Conservation (phyloP, 1,284 basidiomycete species). For the Tilletia setariae region DNA sequence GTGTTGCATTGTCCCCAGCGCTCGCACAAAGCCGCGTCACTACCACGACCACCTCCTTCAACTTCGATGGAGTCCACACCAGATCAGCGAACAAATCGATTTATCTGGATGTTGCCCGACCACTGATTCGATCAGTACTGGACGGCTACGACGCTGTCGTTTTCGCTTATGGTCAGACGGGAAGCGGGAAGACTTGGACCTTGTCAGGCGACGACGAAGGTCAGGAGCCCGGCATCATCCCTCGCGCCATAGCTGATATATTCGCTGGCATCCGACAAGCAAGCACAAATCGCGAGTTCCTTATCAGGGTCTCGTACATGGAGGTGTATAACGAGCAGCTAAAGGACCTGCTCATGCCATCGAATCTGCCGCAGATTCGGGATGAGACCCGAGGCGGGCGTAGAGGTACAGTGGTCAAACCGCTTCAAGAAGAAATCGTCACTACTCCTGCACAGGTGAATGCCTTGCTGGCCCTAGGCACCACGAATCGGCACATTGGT, state of each 20-base stretch:
- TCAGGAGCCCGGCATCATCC: constrained; percentile 58
- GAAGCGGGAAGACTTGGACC: constrained; percentile 50
- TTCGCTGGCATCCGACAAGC: constrained; percentile 56
- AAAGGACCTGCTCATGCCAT: constrained; percentile 76
- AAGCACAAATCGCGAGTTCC: constrained; percentile 67
- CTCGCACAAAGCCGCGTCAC: constrained; percentile 34
- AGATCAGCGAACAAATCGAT: constrained; percentile 78
- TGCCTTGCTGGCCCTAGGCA: constrained; percentile 78
- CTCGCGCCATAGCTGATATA: constrained; percentile 41
- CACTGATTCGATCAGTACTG: constrained; percentile 64
- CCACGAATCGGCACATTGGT: constrained; percentile 82
- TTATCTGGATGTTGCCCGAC: constrained; percentile 77
- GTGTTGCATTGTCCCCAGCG: constrained; percentile 33
- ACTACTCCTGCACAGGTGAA: constrained; percentile 80
- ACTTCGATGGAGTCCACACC: constrained; percentile 69
- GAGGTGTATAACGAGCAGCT: constrained; percentile 97
- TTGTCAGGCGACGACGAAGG: constrained; percentile 38
- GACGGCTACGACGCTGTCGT: constrained; percentile 49
- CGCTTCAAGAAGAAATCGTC: constrained; percentile 80
- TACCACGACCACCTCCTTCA: constrained; percentile 35
- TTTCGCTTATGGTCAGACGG: constrained; percentile 55
- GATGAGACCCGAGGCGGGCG: constrained; percentile 36
- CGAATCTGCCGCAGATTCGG: constrained; percentile 57
- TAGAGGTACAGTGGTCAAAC: constrained; percentile 57
- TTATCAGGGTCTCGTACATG: constrained; percentile 87